These are phyloP conservation scores for Lathyrus oleraceus DNA, from an alignment of 306 rosid genomes.

Conservation along the genomic window DNA sequence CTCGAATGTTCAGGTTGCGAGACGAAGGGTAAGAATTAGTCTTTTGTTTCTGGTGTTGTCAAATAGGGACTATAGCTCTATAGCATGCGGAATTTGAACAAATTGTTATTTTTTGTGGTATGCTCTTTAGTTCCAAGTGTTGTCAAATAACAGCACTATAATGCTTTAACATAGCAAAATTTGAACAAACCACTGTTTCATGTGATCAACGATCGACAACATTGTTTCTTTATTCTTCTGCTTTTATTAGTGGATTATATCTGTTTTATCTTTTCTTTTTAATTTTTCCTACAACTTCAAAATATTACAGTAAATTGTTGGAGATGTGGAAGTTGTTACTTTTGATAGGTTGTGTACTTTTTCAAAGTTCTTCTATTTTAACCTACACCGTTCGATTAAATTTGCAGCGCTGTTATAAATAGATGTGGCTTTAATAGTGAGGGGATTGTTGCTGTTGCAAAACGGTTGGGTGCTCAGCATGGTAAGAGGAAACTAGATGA, in stretches of 20 bases:
- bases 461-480: conserved; percentile 90
- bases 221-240: conserved; percentile 21
- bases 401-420: conserved; percentile 86
- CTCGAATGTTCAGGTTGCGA: conserved; percentile 83
- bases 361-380: background rate
- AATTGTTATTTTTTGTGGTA: too few relatives aligned
- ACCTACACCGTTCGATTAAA: conserved; percentile 27
- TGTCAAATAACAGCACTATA: too few relatives aligned
- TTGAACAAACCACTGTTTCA: too few relatives aligned
- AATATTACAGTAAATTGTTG: conserved; percentile 26
- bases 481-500: conserved; percentile 95
- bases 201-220: too few relatives aligned
- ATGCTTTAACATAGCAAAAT: too few relatives aligned
- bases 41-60: conserved; percentile 5
- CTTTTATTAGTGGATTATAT: conserved; percentile 23
- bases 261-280: conserved; percentile 3
- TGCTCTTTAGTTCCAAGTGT: too few relatives aligned
- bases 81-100: too few relatives aligned
- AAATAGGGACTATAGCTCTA: too few relatives aligned
- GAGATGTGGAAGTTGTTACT: conserved; percentile 12
- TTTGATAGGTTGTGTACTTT: conserved; percentile 14
- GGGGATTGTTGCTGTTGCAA: conserved; percentile 96
- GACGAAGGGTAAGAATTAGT: conserved; percentile 61
- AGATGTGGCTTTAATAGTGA: conserved; percentile 96
- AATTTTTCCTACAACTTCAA: conserved; percentile 11